Percentiles rank a stretch among this genome's conserved stretches.
These are phyloP conservation scores for Actinidia polygama DNA, from an alignment of 179 eudicot genomes.

Conservation along the genomic window DNA sequence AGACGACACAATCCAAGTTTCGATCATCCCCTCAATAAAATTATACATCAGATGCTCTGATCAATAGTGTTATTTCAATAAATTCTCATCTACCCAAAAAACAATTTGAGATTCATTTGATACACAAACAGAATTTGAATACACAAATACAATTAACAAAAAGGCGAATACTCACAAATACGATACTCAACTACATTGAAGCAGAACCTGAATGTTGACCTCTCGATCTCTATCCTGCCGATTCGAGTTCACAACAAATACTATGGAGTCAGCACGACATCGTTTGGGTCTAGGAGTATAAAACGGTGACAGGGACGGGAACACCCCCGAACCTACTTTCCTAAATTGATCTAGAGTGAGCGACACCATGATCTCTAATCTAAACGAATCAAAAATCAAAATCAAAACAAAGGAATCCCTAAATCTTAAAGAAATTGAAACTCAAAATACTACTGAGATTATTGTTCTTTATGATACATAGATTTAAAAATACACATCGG, in stretches of 20 bases:
- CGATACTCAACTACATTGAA: conserved; percentile 71
- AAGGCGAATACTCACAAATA: no score
- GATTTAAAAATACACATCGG: neutral
- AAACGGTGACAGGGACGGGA: conserved; percentile 76
- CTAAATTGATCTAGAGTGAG: conserved; percentile 67
- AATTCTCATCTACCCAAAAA: no score
- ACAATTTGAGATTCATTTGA: no score
- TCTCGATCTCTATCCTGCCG: conserved; percentile 65
- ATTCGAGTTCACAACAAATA: conserved; percentile 43
- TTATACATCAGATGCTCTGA: no score
- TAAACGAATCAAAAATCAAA: neutral
- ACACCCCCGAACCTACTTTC: conserved; percentile 59
- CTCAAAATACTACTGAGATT: neutral
- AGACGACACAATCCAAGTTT: no score
- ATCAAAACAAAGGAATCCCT: neutral
- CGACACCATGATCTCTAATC: conserved; percentile 38
- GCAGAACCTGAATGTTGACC: conserved; percentile 84
- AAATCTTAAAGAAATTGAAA: neutral
- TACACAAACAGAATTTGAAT: no score
- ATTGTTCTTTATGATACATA: neutral
- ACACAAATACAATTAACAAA: neutral
- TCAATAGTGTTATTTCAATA: no score
- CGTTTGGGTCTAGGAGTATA: conserved; percentile 78
- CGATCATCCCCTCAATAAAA: no score
- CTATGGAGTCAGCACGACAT: conserved; percentile 49